A percentile compares a stretch with the other conserved stretches of the same genome.
phyloP scores from a whole-genome alignment of 1,139 yeast genomes.

The Kazachstania sp. region DNA sequence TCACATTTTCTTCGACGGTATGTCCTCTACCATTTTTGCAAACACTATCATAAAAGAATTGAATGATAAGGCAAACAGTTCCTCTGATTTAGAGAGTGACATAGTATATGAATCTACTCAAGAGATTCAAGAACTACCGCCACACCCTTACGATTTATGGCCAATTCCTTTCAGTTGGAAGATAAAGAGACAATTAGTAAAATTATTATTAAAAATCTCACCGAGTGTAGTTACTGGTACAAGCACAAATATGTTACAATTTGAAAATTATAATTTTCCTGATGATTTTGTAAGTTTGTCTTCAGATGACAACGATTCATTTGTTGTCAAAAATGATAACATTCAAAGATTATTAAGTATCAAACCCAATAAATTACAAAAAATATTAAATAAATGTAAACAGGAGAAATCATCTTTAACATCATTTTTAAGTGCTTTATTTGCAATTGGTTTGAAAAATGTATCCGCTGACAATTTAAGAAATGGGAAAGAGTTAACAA shows the following conservation, averaged over 20 bases:
- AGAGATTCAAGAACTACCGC: background rate
- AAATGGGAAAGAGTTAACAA: conserved; percentile 15
- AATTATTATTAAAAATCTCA: conserved; percentile 7
- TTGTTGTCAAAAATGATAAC: conserved; percentile 18
- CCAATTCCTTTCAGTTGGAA: conserved; percentile 15
- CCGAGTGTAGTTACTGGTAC: conserved; percentile 10
- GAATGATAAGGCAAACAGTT: background rate
- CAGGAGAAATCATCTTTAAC: conserved; percentile 20
- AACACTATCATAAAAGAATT: conserved; percentile 12
- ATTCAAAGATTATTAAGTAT: conserved; percentile 13
- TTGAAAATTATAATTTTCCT: conserved; percentile 14
- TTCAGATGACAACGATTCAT: background rate
- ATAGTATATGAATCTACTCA: background rate
- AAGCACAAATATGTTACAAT: conserved; percentile 12
- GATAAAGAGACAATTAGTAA: conserved; percentile 11
- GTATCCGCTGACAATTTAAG: background rate
- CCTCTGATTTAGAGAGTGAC: background rate
- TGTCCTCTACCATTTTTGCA: conserved; percentile 21
- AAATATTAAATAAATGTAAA: conserved; percentile 16
- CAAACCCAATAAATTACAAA: conserved; percentile 9
- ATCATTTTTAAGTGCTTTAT: conserved; percentile 16
- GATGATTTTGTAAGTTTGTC: conserved; percentile 10
- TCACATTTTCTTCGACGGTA: conserved; percentile 27
- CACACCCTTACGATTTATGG: conserved; percentile 17
- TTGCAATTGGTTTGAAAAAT: conserved; percentile 11